Percentiles rank a stretch among this genome's conserved stretches.
Evolutionary conservation across 1,284 basidiomycete species (phyloP).

Genomic region (Apiotrichum sp.): DNA sequence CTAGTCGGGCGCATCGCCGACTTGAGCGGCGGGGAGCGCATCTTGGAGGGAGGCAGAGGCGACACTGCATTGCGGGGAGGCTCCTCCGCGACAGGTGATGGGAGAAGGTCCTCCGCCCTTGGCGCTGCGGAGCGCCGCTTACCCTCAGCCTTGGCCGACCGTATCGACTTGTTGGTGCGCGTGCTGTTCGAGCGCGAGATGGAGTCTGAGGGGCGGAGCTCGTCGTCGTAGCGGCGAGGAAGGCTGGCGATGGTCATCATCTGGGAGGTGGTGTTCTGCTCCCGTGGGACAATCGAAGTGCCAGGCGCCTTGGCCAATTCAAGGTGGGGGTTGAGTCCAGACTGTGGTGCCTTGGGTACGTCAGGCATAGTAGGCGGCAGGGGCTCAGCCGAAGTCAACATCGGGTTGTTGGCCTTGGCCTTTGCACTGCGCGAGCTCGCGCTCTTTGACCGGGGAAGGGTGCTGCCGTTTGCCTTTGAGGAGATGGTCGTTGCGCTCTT

Average conservation of each 20-base stretch:
- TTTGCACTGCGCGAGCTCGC: conserved; percentile 14
- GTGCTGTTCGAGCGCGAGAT: conserved; percentile 24
- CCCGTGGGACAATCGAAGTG: conserved; percentile 26
- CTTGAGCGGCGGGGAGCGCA: conserved; percentile 42
- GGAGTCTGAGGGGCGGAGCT: conserved; percentile 18
- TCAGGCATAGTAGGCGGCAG: conserved; percentile 39
- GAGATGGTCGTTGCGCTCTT: conserved; percentile 8
- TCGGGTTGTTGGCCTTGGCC: conserved; percentile 16
- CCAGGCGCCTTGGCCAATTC: conserved; percentile 39
- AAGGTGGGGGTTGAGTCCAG: conserved; percentile 38
- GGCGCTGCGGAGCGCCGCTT: conserved; percentile 3
- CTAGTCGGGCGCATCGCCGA: conserved; percentile 41
- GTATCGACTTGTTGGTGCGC: background rate
- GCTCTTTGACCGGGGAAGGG: conserved; percentile 24
- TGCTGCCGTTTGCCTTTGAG: conserved; percentile 30
- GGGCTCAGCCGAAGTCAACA: conserved; percentile 38
- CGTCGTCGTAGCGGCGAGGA: conserved; percentile 4
- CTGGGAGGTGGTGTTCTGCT: conserved; percentile 4
- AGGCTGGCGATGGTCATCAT: background rate
- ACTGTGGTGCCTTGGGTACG: conserved; percentile 43
- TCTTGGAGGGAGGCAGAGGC: conserved; percentile 37
- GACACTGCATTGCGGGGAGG: conserved; percentile 8
- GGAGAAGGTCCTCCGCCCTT: background rate
- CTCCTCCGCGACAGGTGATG: background rate
- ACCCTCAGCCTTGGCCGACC: conserved; percentile 10